Conservation (phyloP, 176 grass and related monocot genomes). For the Oryza australiensis region DNA sequence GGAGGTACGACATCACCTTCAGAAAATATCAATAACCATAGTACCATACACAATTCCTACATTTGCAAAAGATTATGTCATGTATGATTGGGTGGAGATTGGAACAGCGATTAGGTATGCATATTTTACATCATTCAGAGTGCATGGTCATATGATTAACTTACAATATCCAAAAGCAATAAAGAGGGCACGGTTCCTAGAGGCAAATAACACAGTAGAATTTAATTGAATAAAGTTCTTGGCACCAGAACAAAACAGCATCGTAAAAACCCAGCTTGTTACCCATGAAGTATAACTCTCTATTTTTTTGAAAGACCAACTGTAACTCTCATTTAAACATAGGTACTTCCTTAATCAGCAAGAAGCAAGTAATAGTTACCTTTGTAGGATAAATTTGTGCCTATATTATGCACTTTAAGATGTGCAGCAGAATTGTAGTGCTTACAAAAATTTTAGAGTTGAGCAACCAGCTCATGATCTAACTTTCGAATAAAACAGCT, state of each 20-base stretch:
- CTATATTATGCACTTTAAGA: conserved; percentile 1
- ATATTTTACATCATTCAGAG: background rate
- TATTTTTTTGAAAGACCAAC: background rate
- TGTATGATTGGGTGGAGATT: conserved; percentile 1
- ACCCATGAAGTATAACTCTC: background rate
- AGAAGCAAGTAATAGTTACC: background rate
- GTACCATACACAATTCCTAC: conserved; percentile 34
- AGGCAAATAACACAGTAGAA: background rate
- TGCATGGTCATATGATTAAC: background rate
- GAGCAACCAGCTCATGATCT: background rate
- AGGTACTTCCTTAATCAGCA: background rate
- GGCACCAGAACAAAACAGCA: background rate
- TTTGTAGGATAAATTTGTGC: background rate
- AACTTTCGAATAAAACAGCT: conserved; percentile 2
- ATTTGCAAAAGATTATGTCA: background rate
- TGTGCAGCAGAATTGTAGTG: background rate
- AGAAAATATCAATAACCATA: background rate
- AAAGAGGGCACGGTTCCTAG: background rate
- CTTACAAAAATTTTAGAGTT: background rate
- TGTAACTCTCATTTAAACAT: background rate
- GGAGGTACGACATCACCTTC: conserved; percentile 1
- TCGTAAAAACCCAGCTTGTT: background rate
- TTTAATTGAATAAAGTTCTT: background rate
- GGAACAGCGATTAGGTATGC: background rate
- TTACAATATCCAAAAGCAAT: background rate